Conservation (phyloP, 1,284 basidiomycete genomes). For the Agroathelia rolfsii region DNA sequence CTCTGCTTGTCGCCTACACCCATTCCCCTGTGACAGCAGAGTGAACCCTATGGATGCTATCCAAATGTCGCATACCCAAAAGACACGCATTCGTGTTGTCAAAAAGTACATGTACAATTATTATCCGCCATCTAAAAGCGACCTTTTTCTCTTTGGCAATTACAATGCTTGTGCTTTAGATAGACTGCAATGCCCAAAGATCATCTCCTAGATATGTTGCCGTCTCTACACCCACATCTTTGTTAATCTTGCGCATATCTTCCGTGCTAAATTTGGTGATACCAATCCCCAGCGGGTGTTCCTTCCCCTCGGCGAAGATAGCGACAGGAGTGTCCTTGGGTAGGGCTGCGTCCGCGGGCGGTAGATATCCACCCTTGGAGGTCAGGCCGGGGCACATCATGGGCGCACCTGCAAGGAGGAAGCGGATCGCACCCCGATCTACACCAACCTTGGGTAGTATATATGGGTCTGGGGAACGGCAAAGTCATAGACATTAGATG, state of each 20-base stretch:
- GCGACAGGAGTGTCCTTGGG: conserved; percentile 71
- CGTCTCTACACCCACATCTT: conserved; percentile 87
- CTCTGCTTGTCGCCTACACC: no score
- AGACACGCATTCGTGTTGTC: no score
- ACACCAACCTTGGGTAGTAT: conserved; percentile 84
- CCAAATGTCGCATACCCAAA: no score
- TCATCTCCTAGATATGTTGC: conserved; percentile 85
- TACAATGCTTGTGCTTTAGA: no score
- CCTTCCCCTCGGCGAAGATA: conserved; percentile 93
- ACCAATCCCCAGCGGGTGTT: conserved; percentile 85
- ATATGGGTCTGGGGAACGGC: conserved; percentile 64
- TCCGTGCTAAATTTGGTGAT: conserved; percentile 77
- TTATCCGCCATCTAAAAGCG: no score
- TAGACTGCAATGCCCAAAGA: conserved; percentile 69
- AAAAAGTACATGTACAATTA: no score
- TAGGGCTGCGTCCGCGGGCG: conserved; percentile 62
- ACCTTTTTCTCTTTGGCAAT: no score
- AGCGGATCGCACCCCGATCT: conserved; percentile 96
- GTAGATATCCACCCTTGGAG: conserved; percentile 83
- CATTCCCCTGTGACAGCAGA: conserved; percentile 5
- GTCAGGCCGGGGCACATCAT: conserved; percentile 98
- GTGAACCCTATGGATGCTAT: not conserved
- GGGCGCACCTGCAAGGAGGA: conserved; percentile 85
- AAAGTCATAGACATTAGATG: conserved; percentile 3
- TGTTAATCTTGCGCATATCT: conserved; percentile 85